These are phyloP conservation scores for Leptoxyphium fumago DNA, from an alignment of 2,329 filamentous ascomycete species.

Conservation along the genomic window DNA sequence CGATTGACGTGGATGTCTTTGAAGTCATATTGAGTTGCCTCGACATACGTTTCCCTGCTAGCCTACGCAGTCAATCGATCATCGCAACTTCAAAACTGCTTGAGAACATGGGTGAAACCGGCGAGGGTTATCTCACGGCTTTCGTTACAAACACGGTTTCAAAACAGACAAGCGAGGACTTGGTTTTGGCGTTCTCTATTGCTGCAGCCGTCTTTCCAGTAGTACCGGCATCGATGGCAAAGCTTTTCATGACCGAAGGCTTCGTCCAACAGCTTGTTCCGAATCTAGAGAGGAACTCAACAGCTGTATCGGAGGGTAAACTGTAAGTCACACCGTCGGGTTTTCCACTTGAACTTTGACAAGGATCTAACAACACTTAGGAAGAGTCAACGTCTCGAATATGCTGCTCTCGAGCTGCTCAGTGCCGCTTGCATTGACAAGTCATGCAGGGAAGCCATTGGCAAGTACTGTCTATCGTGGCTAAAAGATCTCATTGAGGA, in stretches of 20 bases:
- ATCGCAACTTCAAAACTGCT: conserved; percentile 73
- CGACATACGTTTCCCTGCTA: conserved; percentile 63
- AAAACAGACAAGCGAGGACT: conserved; percentile 69
- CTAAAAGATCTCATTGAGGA: conserved; percentile 60
- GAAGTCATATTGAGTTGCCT: conserved; percentile 78
- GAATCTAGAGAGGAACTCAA: conserved; percentile 51
- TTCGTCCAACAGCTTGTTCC: conserved; percentile 67
- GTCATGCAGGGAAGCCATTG: conserved; percentile 66
- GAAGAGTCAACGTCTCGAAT: conserved; percentile 75
- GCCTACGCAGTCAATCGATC: conserved; percentile 66
- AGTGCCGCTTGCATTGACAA: conserved; percentile 83
- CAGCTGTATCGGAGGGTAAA: conserved; percentile 17
- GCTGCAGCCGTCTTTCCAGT: conserved; percentile 79
- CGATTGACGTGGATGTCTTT: conserved; percentile 60
- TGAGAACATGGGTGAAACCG: conserved; percentile 57
- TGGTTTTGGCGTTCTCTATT: conserved; percentile 87
- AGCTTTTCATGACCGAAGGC: conserved; percentile 75
- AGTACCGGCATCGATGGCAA: conserved; percentile 56
- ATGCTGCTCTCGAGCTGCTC: conserved; percentile 73
- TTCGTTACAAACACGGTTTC: conserved; percentile 61
- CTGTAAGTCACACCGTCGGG: conserved; percentile 11
- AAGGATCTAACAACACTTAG: conserved; percentile 31
- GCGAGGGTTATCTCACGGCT: conserved; percentile 46
- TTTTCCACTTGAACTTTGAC: no score
- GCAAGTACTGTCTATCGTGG: conserved; percentile 76